A percentile compares a stretch with the other conserved stretches of the same genome.
phyloP scores from a whole-genome alignment of 495 filamentous ascomycete species.

The Aspergillus bertholletiae region DNA sequence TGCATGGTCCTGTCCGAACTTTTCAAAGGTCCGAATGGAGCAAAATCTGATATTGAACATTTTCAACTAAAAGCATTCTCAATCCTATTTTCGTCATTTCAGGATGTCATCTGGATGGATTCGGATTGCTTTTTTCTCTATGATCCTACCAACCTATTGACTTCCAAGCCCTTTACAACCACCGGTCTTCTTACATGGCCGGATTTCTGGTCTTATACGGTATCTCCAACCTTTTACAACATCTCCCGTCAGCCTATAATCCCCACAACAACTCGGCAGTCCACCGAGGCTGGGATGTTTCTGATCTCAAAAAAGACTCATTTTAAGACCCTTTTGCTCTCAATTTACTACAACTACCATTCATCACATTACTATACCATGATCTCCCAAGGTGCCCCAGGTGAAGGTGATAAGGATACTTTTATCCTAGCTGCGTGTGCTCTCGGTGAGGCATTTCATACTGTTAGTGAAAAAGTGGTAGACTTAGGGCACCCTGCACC shows the following conservation, averaged over 20 bases:
- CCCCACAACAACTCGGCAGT: conserved; percentile 17
- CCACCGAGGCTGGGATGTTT: conserved; percentile 49
- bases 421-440: conserved; percentile 48
- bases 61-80: conserved; percentile 52
- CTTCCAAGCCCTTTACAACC: conserved; percentile 36
- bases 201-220: conserved; percentile 49
- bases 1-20: conserved; percentile 38
- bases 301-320: conserved; percentile 49
- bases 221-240: conserved; percentile 40
- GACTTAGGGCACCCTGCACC: conserved; percentile 9
- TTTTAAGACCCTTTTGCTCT: conserved; percentile 39
- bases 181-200: conserved; percentile 50
- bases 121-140: conserved; percentile 44
- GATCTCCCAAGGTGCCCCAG: conserved; percentile 44
- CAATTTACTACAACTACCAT: conserved; percentile 55
- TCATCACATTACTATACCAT: conserved; percentile 51
- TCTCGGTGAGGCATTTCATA: conserved; percentile 34
- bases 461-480: conserved; percentile 31
- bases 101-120: conserved; percentile 51
- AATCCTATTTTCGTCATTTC: conserved; percentile 49
- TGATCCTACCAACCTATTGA: conserved; percentile 38
- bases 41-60: conserved; percentile 14
- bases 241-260: conserved; percentile 38
- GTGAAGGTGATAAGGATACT: conserved; percentile 57
- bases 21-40: conserved; percentile 3